Evolutionary conservation across 129 eudicot genomes (phyloP), one percentile per base, ranked within the genome.

Genomic region (Rutidosis leptorrhynchoides): DNA sequence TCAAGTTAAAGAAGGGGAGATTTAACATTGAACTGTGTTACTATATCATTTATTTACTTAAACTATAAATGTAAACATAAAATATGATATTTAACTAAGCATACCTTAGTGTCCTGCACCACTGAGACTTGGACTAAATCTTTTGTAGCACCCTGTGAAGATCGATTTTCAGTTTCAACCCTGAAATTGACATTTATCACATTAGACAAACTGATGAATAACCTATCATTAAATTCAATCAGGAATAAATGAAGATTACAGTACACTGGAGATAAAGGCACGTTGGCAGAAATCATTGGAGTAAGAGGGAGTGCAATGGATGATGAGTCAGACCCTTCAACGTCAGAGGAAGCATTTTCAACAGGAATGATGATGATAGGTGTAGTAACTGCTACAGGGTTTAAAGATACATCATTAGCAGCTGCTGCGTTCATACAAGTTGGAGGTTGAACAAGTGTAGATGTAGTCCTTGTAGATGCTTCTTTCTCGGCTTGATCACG

Each of bases 401-500:
- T 86, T 62, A 83, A 77, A 46, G 80, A 17, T 28, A 66, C 58
- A 67, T 82, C 72, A 65, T 77, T 77, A 48, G n/a, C n/a, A n/a
- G n/a, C n/a, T n/a, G 65, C 79, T 35, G 70, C 57, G 75, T 43
- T 58, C 7, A 63, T 79, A 45, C 79, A 62, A 56, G 79, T 27
- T 27, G 84, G 6, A 52, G 82, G 68, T 73, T 69, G 85, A 66
- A 84, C 90, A 52, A 46, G 74, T 76, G 83, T 56, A 33, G 80
- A 45, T 53, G 61, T 63, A 19, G 75, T 54, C 66, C 78, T 80
- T 40, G 78, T 82, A 16, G 73, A 72, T 69, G 95, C 89, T 68
- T 72, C 88, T 64, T 78, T 92, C 73, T 88, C 96, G 62, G 98
- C 98, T 73, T 69, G 86, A 77, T 92, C 98, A 71, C 98, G 98